Conservation (phyloP, 1,284 basidiomycete genomes). For the Ustilago loliicola region DNA sequence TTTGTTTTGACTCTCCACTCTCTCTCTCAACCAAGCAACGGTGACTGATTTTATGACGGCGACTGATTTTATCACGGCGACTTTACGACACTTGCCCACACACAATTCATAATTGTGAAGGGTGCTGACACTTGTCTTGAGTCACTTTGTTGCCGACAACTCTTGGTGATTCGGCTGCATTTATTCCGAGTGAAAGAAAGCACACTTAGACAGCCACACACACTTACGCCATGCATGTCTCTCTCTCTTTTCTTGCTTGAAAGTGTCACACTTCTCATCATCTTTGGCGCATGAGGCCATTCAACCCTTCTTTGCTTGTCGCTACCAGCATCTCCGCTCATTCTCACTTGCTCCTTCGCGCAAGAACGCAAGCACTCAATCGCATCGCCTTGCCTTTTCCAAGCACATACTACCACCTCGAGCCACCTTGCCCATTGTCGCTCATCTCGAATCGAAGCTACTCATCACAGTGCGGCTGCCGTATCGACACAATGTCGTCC, state of each 20-base stretch:
- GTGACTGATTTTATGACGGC: too few relatives aligned
- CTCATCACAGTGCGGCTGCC: constrained; percentile 21
- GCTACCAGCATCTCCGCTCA: not conserved
- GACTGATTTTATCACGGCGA: too few relatives aligned
- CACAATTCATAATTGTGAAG: too few relatives aligned
- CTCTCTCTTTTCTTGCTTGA: not conserved
- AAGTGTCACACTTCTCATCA: constrained; percentile 14
- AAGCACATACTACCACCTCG: not conserved
- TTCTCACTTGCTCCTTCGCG: not conserved
- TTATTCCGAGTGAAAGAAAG: not conserved
- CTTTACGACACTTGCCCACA: too few relatives aligned
- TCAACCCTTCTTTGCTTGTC: not conserved
- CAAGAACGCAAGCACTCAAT: not conserved
- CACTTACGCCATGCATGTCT: not conserved
- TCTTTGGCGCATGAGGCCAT: constrained; percentile 18
- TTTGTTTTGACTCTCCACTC: too few relatives aligned
- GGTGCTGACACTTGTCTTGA: too few relatives aligned
- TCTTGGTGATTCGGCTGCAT: not conserved
- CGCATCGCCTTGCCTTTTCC: not conserved
- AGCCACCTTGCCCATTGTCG: not conserved
- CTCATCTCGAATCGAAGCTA: not conserved
- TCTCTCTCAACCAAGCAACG: too few relatives aligned
- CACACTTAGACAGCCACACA: not conserved
- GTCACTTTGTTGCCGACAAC: too few relatives aligned
- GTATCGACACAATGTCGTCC: constrained; percentile 37